Percentiles rank a stretch among this genome's conserved stretches.
These are phyloP conservation scores for Zoysia japonica DNA, from an alignment of 176 grass and related monocot genomes.

Conservation along the genomic window DNA sequence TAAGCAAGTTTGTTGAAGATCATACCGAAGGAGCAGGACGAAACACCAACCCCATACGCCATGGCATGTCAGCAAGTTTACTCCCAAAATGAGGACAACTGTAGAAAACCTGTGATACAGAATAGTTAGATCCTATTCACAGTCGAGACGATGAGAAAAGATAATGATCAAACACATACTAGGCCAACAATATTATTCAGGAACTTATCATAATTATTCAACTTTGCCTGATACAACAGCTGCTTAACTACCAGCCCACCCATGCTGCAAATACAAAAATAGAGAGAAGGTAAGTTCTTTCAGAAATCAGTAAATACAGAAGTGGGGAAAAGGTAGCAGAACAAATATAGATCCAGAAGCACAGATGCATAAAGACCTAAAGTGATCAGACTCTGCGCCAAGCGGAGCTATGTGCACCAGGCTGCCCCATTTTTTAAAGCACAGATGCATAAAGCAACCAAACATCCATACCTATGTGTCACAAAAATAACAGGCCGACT, in stretches of 20 bases:
- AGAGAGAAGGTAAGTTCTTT: constrained; percentile 29
- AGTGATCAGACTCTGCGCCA: too few species aligned
- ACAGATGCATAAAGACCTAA: constrained; percentile 7
- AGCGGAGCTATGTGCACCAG: too few species aligned
- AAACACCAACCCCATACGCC: constrained; percentile 94
- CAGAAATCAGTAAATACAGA: neutral
- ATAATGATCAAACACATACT: constrained; percentile 50
- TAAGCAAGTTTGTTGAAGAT: constrained; percentile 27
- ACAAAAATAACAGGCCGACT: constrained; percentile 90
- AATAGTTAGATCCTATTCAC: constrained; percentile 39
- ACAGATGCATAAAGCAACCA: constrained; percentile 13
- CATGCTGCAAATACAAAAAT: constrained; percentile 68
- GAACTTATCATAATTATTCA: constrained; percentile 77
- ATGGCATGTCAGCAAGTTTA: constrained; percentile 98
- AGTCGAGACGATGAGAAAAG: constrained; percentile 21
- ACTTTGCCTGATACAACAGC: constrained; percentile 85
- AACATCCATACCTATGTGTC: constrained; percentile 71
- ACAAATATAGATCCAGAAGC: neutral
- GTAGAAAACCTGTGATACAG: constrained; percentile 74
- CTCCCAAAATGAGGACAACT: constrained; percentile 99
- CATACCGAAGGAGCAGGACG: constrained; percentile 89
- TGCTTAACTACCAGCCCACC: constrained; percentile 98
- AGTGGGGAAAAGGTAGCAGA: neutral
- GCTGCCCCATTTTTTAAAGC: neutral
- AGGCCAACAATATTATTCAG: constrained; percentile 80